Conservation (phyloP, 2,329 filamentous ascomycete species). For the Claviceps sp. region DNA sequence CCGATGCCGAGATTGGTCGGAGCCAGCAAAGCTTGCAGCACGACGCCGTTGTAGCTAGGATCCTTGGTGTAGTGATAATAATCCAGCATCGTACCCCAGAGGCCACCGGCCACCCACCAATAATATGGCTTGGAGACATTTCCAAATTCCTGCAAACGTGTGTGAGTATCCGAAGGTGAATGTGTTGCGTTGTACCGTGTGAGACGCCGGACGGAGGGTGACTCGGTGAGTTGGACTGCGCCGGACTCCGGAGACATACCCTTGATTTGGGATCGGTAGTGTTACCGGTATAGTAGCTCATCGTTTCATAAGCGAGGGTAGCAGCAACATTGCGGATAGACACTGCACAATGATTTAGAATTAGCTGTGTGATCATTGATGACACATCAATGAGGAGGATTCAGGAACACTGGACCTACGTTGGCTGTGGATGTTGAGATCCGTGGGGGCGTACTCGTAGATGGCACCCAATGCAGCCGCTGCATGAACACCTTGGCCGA, state of each 20-base stretch:
- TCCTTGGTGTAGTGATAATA: slow-evolving; percentile 57
- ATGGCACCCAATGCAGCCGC: slow-evolving; percentile 14
- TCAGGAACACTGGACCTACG: slow-evolving; percentile 17
- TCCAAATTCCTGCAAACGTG: slow-evolving; percentile 32
- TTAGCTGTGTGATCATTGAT: background rate
- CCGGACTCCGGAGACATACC: slow-evolving; percentile 14
- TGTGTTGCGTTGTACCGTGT: too few species aligned
- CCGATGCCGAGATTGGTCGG: slow-evolving; percentile 41
- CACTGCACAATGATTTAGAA: slow-evolving; percentile 22
- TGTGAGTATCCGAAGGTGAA: background rate
- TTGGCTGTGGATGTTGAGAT: slow-evolving; percentile 24
- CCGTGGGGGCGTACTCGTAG: slow-evolving; percentile 17
- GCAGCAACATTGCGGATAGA: slow-evolving; percentile 49
- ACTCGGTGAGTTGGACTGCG: too few species aligned
- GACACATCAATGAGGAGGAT: background rate
- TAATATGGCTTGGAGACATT: slow-evolving; percentile 55
- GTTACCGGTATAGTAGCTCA: slow-evolving; percentile 53
- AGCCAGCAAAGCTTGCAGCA: slow-evolving; percentile 44
- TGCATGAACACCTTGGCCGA: slow-evolving; percentile 11
- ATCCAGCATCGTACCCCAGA: slow-evolving; percentile 56
- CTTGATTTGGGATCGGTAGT: slow-evolving; percentile 30
- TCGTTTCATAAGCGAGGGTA: slow-evolving; percentile 45
- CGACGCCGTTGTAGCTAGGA: slow-evolving; percentile 43
- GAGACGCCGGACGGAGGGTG: background rate
- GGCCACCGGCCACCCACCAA: slow-evolving; percentile 53